These are phyloP conservation scores for Tricholoma terreum DNA, from an alignment of 768 basidiomycete genomes.

Conservation along the genomic window DNA sequence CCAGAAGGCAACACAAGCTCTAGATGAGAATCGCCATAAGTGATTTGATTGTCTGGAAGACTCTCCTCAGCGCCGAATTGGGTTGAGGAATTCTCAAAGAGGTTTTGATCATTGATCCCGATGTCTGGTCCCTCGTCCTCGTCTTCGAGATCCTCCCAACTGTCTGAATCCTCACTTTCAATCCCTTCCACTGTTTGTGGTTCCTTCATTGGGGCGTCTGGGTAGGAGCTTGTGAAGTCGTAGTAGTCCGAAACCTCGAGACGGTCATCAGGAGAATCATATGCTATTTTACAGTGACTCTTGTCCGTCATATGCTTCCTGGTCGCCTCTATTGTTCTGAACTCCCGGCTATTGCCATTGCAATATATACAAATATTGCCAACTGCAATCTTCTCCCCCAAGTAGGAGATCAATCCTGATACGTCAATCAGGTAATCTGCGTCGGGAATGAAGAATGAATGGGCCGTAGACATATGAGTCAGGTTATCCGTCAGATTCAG, in stretches of 20 bases:
- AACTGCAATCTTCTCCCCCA: conserved; percentile 92
- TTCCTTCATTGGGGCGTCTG: conserved; percentile 36
- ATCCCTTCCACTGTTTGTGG: conserved; percentile 14
- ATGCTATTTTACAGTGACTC: conserved; percentile 93
- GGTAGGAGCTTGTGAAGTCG: conserved; percentile 84
- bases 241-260: conserved; percentile 92
- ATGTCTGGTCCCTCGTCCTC: conserved; percentile 42
- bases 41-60: conserved; percentile 52
- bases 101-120: conserved; percentile 40
- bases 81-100: conserved; percentile 31
- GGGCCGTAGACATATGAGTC: conserved; percentile 79
- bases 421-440: conserved; percentile 86
- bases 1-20: conserved; percentile 95
- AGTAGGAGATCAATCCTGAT: conserved; percentile 75
- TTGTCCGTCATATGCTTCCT: conserved; percentile 97
- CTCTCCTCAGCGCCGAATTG: conserved; percentile 41
- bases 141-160: conserved; percentile 38
- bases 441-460: conserved; percentile 97
- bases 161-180: conserved; percentile 19
- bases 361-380: conserved; percentile 93
- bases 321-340: conserved; percentile 81
- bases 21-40: conserved; percentile 75
- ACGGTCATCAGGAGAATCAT: conserved; percentile 74
- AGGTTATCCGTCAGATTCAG: conserved; percentile 62
- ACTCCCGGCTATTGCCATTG: conserved; percentile 77